Percentiles rank a stretch among this genome's conserved stretches.
Evolutionary conservation across 2,329 filamentous ascomycete genomes (phyloP).

Genomic region (Cytospora schulzeri): DNA sequence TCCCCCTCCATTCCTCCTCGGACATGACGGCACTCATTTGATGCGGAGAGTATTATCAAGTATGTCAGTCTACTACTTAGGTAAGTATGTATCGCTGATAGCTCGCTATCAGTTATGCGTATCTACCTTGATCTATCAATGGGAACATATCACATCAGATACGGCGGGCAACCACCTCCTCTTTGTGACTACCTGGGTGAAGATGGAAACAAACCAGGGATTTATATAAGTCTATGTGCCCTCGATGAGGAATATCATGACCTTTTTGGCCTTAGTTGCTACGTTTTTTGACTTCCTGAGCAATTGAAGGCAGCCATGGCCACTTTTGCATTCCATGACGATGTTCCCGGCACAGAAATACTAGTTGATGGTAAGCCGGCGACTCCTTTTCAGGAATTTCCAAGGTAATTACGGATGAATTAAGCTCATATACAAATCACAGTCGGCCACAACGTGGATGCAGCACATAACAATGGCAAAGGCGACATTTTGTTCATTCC

Average conservation of each 20-base stretch:
- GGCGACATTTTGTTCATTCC: slow-evolving; percentile 24
- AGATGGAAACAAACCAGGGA: too few species aligned
- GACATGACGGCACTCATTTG: background rate
- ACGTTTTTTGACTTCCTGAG: background rate
- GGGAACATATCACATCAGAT: background rate
- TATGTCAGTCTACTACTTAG: background rate
- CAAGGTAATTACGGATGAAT: background rate
- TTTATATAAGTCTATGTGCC: too few species aligned
- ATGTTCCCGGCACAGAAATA: slow-evolving; percentile 17
- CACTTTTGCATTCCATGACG: background rate
- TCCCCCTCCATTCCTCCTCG: background rate
- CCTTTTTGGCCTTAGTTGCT: background rate
- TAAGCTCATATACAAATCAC: background rate
- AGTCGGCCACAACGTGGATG: background rate
- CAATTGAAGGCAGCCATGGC: background rate
- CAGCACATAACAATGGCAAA: slow-evolving; percentile 7
- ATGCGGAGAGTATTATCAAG: background rate
- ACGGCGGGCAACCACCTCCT: background rate
- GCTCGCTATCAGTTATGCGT: background rate
- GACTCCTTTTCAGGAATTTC: background rate
- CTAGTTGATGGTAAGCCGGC: slow-evolving; percentile 13
- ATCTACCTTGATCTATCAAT: background rate
- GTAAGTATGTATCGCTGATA: background rate
- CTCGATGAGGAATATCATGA: too few species aligned
- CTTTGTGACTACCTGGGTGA: too few species aligned